phyloP scores from a whole-genome alignment of 2,329 filamentous ascomycete species.

The Zymoseptoria pseudotritici region DNA sequence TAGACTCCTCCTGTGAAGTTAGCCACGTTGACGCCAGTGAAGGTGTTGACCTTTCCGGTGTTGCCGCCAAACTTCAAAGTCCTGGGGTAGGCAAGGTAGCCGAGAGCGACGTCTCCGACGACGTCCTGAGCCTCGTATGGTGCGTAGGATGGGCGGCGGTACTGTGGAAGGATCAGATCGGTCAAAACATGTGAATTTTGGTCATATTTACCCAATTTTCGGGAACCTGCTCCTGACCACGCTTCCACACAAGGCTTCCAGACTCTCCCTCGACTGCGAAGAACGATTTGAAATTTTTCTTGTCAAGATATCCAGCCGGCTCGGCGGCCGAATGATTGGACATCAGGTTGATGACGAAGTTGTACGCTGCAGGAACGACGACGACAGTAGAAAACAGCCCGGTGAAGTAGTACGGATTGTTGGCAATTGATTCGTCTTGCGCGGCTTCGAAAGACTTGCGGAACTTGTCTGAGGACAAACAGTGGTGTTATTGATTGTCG shows the following conservation, averaged over 20 bases:
- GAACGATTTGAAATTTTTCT: constrained; percentile 19
- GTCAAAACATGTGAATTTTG: background rate
- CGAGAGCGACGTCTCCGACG: constrained; percentile 8
- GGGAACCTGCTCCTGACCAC: constrained; percentile 17
- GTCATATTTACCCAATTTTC: constrained; percentile 5
- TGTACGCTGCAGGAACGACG: constrained; percentile 22
- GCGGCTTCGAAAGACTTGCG: constrained; percentile 20
- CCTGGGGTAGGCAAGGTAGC: constrained; percentile 19
- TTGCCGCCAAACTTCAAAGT: constrained; percentile 29
- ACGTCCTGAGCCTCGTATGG: constrained; percentile 25
- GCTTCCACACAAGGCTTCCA: constrained; percentile 12
- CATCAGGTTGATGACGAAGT: constrained; percentile 24
- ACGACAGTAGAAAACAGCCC: constrained; percentile 22
- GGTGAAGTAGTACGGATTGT: constrained; percentile 30
- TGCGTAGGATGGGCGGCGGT: constrained; percentile 15
- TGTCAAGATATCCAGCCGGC: constrained; percentile 16
- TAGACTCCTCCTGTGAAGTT: constrained; percentile 31
- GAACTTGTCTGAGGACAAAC: no score
- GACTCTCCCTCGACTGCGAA: constrained; percentile 20
- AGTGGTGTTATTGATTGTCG: no score
- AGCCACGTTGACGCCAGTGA: constrained; percentile 27
- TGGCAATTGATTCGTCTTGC: constrained; percentile 23
- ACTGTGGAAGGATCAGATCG: constrained; percentile 15
- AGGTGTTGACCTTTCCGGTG: constrained; percentile 28
- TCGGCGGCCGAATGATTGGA: constrained; percentile 10